Base-by-base conservation (phyloP, 805 yeast genomes). In the Lipomyces japonicus region DNA sequence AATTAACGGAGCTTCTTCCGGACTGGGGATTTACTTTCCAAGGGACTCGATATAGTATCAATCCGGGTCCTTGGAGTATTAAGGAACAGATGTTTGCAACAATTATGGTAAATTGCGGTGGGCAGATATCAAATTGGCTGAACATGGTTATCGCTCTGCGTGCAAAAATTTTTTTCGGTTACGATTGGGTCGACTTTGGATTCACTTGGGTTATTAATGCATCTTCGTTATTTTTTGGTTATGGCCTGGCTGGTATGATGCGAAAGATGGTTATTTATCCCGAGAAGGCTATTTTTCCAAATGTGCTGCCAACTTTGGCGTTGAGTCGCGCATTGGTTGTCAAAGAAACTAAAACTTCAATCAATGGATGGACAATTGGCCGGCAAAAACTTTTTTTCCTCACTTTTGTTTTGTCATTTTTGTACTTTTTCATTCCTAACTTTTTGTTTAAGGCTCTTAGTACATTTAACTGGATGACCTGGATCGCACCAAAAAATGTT, bases 221-320 rank as follows among this genome's bases (percentile, higher is more conserved):
- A 2, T 73, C 82, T 2, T 73, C 84, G 2, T 82, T 81, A 61
- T 78, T 77, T 53, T 66, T 82, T 55, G 89, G 88, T 21, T 77
- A 80, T 61, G 81, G 84, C 1, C 75, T 82, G 63, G 85, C 87
- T 4, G n/a, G n/a, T n/a, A n/a, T 81, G 21, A 73, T 81, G 72
- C 73, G 83, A 61, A 75, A 77, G 50, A 76, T 81, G 32, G 72
- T 73, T 2, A 16, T 44, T 24, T 39, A 37, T 61, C 57, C 51
- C 12, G 75, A 82, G 12, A 70, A 76, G 34, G 77, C 80, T 57
- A 61, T 80, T 31, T 80, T 84, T 84, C 82, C 81, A 35, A 66
- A 75, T 2, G 48, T 69, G 2, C 61, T 78, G 51, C 80, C 82
- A 16, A 67, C 74, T 0, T 51, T 78, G 35, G 75, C 79, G 21